Evolutionary conservation across 768 basidiomycete species (phyloP), one percentile per base, ranked within the genome.

Genomic region (Suillus variegatus): DNA sequence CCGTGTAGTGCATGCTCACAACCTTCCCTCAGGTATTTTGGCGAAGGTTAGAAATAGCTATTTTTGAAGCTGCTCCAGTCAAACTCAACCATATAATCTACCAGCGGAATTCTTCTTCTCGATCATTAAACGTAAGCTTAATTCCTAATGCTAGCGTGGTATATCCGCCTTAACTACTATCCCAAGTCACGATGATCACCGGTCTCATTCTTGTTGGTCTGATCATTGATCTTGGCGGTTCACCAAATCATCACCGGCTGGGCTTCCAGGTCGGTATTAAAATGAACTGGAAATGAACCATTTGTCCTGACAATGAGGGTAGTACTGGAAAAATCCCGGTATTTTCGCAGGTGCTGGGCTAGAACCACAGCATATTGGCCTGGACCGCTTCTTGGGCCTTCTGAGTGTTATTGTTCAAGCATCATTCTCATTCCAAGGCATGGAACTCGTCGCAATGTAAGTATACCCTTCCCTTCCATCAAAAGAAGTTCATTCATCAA

Each of bases 251-350:
- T 67, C 83, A 88, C 25, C 84, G 88, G 18, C 82, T 89, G 65
- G 91, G 91, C 0, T 92, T 92, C 80, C 84, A 82, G 63, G 87
- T 88, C 61, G 54, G 78, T 76, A 28, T 13, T 14, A 67, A 20
- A 69, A 69, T 14, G 2, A 44, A n/a, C 3, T 13, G 22, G 63
- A 41, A 43, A 20, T 35, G 25, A 20, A 35, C 28, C 6, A 9
- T 28, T 32, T 32, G 9, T 16, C 12, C 61, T 62, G 16, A 67
- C 20, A 25, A 5, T 6, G 16, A 47, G 6, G 9, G 12, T 66
- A 88, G 86, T 89, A 82, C 74, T 90, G 89, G 89, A 86, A 83
- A 69, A 75, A 91, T 70, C 93, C 93, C 3, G 94, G 95, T 60
- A 41, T 62, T 10, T 38, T 81, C 55, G 69, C 69, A 20, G 69